phyloP scores from a whole-genome alignment of 495 filamentous ascomycete species.

The Lindgomyces ingoldianus region DNA sequence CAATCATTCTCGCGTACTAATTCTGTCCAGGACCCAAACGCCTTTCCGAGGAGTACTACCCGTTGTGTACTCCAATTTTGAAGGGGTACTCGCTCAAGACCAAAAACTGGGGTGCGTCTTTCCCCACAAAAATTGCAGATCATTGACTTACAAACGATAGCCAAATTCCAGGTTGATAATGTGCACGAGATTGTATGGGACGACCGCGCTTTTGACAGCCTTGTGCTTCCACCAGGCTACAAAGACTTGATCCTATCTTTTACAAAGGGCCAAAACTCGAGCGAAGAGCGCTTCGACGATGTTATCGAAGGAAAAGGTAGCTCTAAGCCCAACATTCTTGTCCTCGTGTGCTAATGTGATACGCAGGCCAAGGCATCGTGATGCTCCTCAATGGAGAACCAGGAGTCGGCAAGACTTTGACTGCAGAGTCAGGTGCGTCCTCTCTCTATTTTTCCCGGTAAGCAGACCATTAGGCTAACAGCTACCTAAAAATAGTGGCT shows the following conservation, averaged over 20 bases:
- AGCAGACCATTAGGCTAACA: slow-evolving; percentile 12
- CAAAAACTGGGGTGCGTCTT: slow-evolving; percentile 30
- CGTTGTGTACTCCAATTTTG: slow-evolving; percentile 39
- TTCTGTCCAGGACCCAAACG: not conserved
- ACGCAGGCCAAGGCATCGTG: slow-evolving; percentile 41
- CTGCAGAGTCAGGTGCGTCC: slow-evolving; percentile 40
- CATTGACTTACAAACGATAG: slow-evolving; percentile 42
- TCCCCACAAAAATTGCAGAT: not conserved
- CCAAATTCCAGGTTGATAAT: slow-evolving; percentile 43
- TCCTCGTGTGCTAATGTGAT: not conserved
- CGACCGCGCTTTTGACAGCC: slow-evolving; percentile 48
- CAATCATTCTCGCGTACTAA: not conserved
- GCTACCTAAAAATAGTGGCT: slow-evolving; percentile 35
- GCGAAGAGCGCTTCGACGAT: slow-evolving; percentile 50
- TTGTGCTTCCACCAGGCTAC: slow-evolving; percentile 48
- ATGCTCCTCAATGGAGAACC: slow-evolving; percentile 44
- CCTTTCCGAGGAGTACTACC: slow-evolving; percentile 38
- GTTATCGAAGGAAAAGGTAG: slow-evolving; percentile 55
- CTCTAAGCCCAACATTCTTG: not conserved
- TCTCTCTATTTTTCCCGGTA: slow-evolving; percentile 1
- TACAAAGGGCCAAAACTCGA: slow-evolving; percentile 48
- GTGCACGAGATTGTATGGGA: slow-evolving; percentile 48
- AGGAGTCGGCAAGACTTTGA: slow-evolving; percentile 46
- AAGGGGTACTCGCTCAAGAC: slow-evolving; percentile 47
- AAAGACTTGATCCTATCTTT: slow-evolving; percentile 56